phyloP scores from a whole-genome alignment of 495 filamentous ascomycete species.

The Hypoxylon crocopeplum region DNA sequence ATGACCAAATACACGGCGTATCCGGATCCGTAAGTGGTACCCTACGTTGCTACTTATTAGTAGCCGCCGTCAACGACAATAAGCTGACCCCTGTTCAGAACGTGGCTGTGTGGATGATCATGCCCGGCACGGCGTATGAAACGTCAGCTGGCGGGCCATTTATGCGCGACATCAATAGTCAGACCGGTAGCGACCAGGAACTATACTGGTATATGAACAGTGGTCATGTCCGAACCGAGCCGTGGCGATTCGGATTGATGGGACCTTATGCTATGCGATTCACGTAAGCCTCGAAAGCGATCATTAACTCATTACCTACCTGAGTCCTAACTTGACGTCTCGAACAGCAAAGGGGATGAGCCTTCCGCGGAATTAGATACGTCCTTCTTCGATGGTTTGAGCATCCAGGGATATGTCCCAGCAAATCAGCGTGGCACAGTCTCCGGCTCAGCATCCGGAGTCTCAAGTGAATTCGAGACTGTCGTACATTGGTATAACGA shows the following conservation, averaged over 20 bases:
- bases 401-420: constrained; percentile 61
- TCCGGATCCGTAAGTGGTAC: constrained; percentile 40
- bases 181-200: constrained; percentile 61
- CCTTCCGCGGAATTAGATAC: constrained; percentile 55
- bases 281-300: constrained; percentile 53
- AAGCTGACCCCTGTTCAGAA: constrained; percentile 33
- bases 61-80: no score
- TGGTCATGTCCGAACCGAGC: constrained; percentile 64
- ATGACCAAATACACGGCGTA: constrained; percentile 62
- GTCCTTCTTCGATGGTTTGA: constrained; percentile 60
- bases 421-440: constrained; percentile 59
- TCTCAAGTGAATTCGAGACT: constrained; percentile 55
- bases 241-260: constrained; percentile 63
- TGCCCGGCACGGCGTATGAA: constrained; percentile 50
- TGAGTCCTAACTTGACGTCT: not conserved
- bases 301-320: constrained; percentile 26
- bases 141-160: constrained; percentile 59
- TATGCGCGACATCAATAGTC: constrained; percentile 65
- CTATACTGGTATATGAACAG: constrained; percentile 71
- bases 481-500: constrained; percentile 71
- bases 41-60: no score
- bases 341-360: constrained; percentile 50
- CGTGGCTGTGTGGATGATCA: constrained; percentile 53
- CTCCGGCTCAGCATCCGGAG: constrained; percentile 57
- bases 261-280: constrained; percentile 66